These are phyloP conservation scores for Aphanocladium album DNA, from an alignment of 2,329 filamentous ascomycete species.

Conservation along the genomic window DNA sequence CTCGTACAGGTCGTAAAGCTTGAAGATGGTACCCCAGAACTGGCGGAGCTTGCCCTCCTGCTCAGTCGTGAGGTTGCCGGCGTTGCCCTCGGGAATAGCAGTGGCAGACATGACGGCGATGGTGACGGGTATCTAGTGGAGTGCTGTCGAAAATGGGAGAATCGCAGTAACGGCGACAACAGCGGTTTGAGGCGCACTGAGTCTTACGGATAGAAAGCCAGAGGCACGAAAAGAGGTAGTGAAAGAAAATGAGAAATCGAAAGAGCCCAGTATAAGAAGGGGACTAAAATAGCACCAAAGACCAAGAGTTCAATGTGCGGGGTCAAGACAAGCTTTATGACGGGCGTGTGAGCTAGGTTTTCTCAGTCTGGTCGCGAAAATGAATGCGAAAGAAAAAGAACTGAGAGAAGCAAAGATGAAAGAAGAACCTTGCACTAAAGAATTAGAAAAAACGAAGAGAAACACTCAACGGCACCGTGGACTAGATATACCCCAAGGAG, in stretches of 20 bases:
- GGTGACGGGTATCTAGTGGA: not conserved
- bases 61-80: conserved; percentile 21
- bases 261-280: not conserved
- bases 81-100: conserved; percentile 10
- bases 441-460: not conserved
- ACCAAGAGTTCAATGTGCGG: not conserved
- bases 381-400: not conserved
- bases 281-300: not conserved
- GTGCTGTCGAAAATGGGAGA: not conserved
- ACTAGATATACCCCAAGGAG: conserved; percentile 10
- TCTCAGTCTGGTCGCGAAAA: not conserved
- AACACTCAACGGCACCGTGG: not conserved
- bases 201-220: not conserved
- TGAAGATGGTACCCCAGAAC: conserved; percentile 21
- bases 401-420: conserved; percentile 2
- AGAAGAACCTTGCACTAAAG: not conserved
- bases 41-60: conserved; percentile 22
- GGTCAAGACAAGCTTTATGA: not conserved
- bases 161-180: not conserved
- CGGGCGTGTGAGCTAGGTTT: not conserved
- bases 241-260: not conserved
- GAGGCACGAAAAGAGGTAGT: too few species aligned
- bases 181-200: not conserved
- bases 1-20: conserved; percentile 18
- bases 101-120: not conserved